Percentiles rank a stretch among this genome's conserved stretches.
phyloP scores from a whole-genome alignment of 805 yeast genomes.

The Starmerella geochares region DNA sequence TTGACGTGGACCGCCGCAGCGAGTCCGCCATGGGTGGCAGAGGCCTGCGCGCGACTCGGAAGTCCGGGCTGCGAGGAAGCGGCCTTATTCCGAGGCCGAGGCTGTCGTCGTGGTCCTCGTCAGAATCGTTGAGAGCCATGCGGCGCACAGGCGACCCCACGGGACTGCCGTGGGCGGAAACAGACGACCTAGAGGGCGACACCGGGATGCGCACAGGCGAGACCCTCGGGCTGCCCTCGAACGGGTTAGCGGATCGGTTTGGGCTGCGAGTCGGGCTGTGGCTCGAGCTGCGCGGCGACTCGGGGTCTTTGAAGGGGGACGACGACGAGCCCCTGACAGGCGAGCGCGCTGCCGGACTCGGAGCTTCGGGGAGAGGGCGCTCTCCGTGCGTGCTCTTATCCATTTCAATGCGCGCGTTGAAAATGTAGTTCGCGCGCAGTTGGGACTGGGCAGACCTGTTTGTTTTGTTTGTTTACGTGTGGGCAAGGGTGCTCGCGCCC shows the following conservation, averaged over 20 bases:
- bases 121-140: conserved; percentile 9
- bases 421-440: not conserved
- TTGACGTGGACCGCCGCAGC: conserved; percentile 15
- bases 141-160: conserved; percentile 23
- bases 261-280: conserved; percentile 16
- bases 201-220: conserved; percentile 23
- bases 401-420: not conserved
- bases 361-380: conserved; percentile 21
- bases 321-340: conserved; percentile 11
- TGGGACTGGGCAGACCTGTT: not conserved
- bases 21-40: conserved; percentile 13
- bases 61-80: conserved; percentile 13
- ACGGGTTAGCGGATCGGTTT: conserved; percentile 20
- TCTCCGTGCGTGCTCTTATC: not conserved
- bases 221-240: conserved; percentile 19
- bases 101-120: conserved; percentile 6
- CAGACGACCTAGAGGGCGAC: conserved; percentile 7
- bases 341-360: conserved; percentile 19
- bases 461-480: conserved; percentile 1
- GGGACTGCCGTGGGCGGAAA: conserved; percentile 22
- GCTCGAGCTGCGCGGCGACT: conserved; percentile 4
- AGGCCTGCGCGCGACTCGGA: conserved; percentile 8
- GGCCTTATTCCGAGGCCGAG: not conserved
- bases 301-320: conserved; percentile 9
- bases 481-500: too few relatives aligned